Evolutionary conservation across 441 rosid species (phyloP), one percentile per base, ranked within the genome.

Genomic region (Populus trichocarpa): DNA sequence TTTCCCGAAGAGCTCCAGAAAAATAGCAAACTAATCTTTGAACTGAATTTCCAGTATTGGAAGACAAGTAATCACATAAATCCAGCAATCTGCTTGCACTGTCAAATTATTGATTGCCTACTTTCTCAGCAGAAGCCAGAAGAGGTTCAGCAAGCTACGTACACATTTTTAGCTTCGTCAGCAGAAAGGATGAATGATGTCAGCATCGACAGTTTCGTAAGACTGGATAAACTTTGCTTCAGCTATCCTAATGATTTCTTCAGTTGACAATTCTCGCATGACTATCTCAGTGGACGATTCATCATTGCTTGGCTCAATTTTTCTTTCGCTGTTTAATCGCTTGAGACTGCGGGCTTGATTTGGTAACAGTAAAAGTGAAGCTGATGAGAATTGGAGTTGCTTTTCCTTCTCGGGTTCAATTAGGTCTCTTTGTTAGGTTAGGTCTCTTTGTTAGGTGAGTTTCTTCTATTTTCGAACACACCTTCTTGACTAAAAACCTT

Each of bases 1-100:
- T 86, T 77, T 84, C 88, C 9, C 73, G 80, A 28, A 91, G 91
- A 16, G 88, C 91, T 53, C 84, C 76, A 0, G 89, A 66, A 65
- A 88, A 88, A 69, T 87, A 88, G 79, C 82, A 78, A 66, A 85
- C 89, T 5, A 89, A 69, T 32, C 95, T 65, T 73, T 91, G 85
- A 59, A 88, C 87, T 11, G 90, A 78, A 77, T 82, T 88, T 30
- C 90, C 90, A 8, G 76, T 67, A 4, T 75, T 50, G 22, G 84
- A 87, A 65, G 86, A 86, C 77, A 70, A 59, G 36, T 9, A 3
- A 13, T 83, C 82, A 38, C 87, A 87, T 67, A 74, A 79, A 30
- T 84, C 72, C 25, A 91, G 86, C 81, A 91, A 75, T 69, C 78
- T 84, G 65, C 66, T 78, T 11, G 95, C 89, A 7, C 80, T 77